Evolutionary conservation across 257 asterid genomes (phyloP), one percentile per base, ranked within the genome.

Genomic region (Penstemon newberryi): DNA sequence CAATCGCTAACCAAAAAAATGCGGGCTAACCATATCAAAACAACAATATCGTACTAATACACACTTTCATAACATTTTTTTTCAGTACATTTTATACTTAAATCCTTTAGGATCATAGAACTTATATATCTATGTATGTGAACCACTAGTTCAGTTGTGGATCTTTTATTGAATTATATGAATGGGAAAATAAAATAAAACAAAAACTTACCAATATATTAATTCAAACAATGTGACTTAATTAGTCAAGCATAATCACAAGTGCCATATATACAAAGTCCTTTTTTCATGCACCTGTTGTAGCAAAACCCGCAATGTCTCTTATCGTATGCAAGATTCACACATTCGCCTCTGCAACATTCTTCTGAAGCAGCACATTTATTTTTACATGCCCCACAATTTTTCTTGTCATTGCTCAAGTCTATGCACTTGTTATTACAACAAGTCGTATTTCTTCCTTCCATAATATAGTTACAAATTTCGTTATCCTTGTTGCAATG

Each of bases 271-370:
- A 68, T 44, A 33, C 86, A 83, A 6, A 18, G 38, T 3, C 79
- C 77, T 1, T 63, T 67, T 3, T 44, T 9, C 77, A 45, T 69
- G 76, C 88, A 83, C 65, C 51, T 61, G 59, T 76, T 64, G 67
- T 76, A 42, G 65, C 88, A 83, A 33, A 4, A 15, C 5, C 88
- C 84, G 40, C 88, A 81, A 40, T 83, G 84, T 10, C 86, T 71
- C 75, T 78, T 78, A 68, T 80, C 84, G 8, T 15, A 70, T 0
- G 78, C 33, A 11, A 69, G 69, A 47, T 75, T 73, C 65, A 84
- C 83, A 49, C 86, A 84, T 47, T 81, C 67, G 8, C 89, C 85
- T 36, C 67, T 10, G 79, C 89, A 84, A 12, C 86, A 84, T 1
- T 57, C 39, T 37, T 76, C 69, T 4, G 72, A 55, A 7, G 44